phyloP scores from a whole-genome alignment of 805 yeast species.

The Kodamaea restingae region DNA sequence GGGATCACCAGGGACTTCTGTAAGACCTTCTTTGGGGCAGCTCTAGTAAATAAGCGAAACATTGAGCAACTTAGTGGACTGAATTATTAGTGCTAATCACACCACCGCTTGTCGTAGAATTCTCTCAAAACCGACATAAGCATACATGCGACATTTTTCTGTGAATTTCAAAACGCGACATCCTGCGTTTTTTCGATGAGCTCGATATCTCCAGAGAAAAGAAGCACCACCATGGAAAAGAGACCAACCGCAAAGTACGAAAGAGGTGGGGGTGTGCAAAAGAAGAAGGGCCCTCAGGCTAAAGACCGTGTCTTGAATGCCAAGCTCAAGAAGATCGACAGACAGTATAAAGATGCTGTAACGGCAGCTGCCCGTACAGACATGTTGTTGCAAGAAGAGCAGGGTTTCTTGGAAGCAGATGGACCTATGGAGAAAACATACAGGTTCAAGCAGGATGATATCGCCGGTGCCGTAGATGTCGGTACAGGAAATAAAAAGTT shows the following conservation, averaged over 20 bases:
- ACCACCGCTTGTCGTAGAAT: neutral
- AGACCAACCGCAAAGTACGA: constrained; percentile 9
- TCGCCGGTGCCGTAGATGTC: constrained; percentile 69
- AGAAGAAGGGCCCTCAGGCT: constrained; percentile 13
- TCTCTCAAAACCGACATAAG: neutral
- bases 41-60: constrained; percentile 9
- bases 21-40: constrained; percentile 3
- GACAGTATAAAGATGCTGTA: constrained; percentile 73
- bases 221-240: constrained; percentile 2
- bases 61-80: neutral
- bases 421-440: constrained; percentile 86
- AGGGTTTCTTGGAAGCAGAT: constrained; percentile 88
- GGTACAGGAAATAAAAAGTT: constrained; percentile 72
- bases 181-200: constrained; percentile 4
- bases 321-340: constrained; percentile 63
- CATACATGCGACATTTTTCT: constrained; percentile 5
- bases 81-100: constrained; percentile 1
- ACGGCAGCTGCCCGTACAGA: constrained; percentile 83
- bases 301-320: constrained; percentile 42
- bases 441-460: constrained; percentile 78
- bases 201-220: constrained; percentile 2
- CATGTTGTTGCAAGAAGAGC: constrained; percentile 74
- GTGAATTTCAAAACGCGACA: neutral
- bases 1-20: constrained; percentile 15
- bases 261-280: constrained; percentile 7